These are phyloP conservation scores for Auricularia sp. DNA, from an alignment of 768 basidiomycete genomes.

Conservation along the genomic window DNA sequence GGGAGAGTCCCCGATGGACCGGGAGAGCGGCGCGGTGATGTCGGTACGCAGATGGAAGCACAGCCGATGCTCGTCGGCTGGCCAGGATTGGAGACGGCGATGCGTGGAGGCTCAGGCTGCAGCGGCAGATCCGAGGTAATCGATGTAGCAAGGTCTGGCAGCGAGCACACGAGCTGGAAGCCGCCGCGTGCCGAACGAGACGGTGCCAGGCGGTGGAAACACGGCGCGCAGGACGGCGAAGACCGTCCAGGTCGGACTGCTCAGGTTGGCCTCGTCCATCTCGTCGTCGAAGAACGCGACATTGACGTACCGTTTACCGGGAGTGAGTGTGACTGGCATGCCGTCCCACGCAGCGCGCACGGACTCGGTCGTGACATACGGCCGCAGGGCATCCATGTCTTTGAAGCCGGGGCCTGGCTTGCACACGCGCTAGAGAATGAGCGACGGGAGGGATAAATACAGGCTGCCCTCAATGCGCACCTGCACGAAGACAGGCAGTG, in stretches of 20 bases:
- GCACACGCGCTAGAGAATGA: slow-evolving; percentile 78
- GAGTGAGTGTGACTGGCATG: slow-evolving; percentile 36
- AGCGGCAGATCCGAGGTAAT: slow-evolving; percentile 24
- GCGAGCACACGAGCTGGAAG: slow-evolving; percentile 47
- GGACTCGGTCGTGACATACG: slow-evolving; percentile 72
- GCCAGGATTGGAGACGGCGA: background rate
- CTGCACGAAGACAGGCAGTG: slow-evolving; percentile 51
- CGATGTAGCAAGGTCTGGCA: slow-evolving; percentile 47
- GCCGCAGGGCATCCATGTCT: slow-evolving; percentile 56
- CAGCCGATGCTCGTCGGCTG: background rate
- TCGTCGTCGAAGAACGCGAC: slow-evolving; percentile 70
- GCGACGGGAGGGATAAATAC: too few species aligned
- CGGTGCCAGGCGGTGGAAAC: slow-evolving; percentile 36
- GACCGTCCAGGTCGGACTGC: slow-evolving; percentile 58
- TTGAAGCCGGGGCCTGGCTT: slow-evolving; percentile 62
- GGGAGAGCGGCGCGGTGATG: background rate
- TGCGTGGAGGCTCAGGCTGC: slow-evolving; percentile 2
- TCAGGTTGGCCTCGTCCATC: slow-evolving; percentile 57
- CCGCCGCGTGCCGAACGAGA: slow-evolving; percentile 69
- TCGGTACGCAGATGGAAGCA: background rate
- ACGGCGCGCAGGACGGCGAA: slow-evolving; percentile 53
- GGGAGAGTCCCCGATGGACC: background rate
- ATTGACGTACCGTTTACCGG: slow-evolving; percentile 57
- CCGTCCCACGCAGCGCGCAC: slow-evolving; percentile 65
- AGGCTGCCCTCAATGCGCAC: slow-evolving; percentile 58